Base-by-base conservation (phyloP, 345 rosid genomes). In the Gossypium arboreum region DNA sequence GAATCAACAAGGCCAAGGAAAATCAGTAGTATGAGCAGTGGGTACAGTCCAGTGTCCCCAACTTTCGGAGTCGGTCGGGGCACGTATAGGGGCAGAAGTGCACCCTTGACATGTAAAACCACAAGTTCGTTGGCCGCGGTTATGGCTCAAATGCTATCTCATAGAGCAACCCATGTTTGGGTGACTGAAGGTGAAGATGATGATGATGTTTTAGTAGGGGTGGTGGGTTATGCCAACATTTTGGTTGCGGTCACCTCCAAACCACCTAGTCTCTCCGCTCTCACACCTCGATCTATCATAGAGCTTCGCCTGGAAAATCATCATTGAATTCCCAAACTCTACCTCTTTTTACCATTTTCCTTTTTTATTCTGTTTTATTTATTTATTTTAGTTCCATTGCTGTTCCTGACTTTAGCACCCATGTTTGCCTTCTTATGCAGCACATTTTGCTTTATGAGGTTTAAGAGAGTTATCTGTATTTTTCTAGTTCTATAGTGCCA, bases 141-240 rank as follows among this genome's bases (percentile, higher is more conserved):
- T 2, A 95, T 95, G 99, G 97, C 99, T 69, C 99, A 95, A 76
- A 95, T 95, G 94, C 87, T 93, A 16, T 93, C 98, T 75, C 98
- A 95, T 71, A 80, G 98, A 69, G 97, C 94, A 47, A 90, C 99
- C 44, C 97, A 93, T 73, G 94, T 95, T 50, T 95, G 99, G 99
- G 99, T 93, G 67, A 95, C 91, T 0, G 92, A 93, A 75, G 88
- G 86, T 13, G 97, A 90, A 57, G 61, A 9, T 5, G 81, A 78
- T 7, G 98, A 93, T 9, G 99, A 95, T 78, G 75, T 88, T 74
- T 79, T 93, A 44, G 99, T 91, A 4, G 99, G 99, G 44, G 91
- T 93, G 65, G 90, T 57, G 25, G 61, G 61, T 57, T 57, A 57
- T 57, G 22, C 61, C 1, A 27, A 57, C 27, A 57, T 57, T 20